Conservation (phyloP, 1,284 basidiomycete species). For the Lignosus rhinocerotis region DNA sequence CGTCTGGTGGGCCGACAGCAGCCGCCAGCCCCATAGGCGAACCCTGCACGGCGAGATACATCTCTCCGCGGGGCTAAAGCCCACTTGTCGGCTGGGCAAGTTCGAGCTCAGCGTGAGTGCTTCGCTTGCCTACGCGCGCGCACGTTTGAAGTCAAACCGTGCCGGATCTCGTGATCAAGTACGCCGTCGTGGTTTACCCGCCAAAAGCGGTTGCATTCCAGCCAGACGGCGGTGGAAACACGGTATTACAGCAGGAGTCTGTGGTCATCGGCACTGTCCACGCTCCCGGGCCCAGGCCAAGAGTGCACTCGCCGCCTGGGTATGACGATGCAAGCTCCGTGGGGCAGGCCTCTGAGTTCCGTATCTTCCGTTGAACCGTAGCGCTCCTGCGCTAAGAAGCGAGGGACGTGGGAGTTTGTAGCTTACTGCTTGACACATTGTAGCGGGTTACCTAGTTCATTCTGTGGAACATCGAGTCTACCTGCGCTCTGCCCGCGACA, state of each 20-base stretch:
- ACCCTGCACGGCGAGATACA: conserved; percentile 30
- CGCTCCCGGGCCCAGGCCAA: conserved; percentile 21
- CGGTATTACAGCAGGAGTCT: conserved; percentile 12
- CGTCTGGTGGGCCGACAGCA: conserved; percentile 22
- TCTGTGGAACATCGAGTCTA: not conserved
- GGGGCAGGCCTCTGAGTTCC: conserved; percentile 20
- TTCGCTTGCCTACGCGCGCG: not conserved
- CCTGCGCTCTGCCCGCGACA: not conserved
- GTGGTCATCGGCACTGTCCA: conserved; percentile 22
- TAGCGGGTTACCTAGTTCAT: not conserved
- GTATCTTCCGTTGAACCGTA: conserved; percentile 15
- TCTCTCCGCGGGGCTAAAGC: conserved; percentile 23
- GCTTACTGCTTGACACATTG: not conserved
- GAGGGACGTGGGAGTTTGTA: not conserved
- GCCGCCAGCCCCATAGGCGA: conserved; percentile 10
- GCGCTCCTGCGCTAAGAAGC: not conserved
- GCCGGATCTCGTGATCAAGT: conserved; percentile 7
- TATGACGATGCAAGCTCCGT: conserved; percentile 24
- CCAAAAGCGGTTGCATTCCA: conserved; percentile 23
- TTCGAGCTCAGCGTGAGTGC: conserved; percentile 27
- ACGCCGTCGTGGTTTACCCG: conserved; percentile 17
- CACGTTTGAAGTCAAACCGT: not conserved
- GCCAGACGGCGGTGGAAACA: conserved; percentile 11
- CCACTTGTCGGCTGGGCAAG: conserved; percentile 23
- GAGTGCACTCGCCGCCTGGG: conserved; percentile 20